Evolutionary conservation across 495 filamentous ascomycete genomes (phyloP), one percentile per base, ranked within the genome.

Genomic region (Hypoxylon intermedium): DNA sequence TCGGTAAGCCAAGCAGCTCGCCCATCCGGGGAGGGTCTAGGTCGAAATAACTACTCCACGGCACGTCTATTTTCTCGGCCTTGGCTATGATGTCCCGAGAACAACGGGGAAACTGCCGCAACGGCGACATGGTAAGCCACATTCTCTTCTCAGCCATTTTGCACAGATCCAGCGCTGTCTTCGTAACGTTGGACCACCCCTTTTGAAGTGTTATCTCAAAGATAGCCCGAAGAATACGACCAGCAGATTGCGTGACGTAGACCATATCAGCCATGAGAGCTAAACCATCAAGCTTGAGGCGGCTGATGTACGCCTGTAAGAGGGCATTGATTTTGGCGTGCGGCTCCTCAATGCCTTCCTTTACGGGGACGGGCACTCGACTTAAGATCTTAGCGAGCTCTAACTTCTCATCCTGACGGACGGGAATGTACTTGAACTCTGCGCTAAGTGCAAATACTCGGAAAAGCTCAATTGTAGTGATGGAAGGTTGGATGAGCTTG

Each of bases 81-180:
- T 97, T 97, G 56, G 89, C 84, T 43, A 98, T 78, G 43, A 99
- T 89, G 54, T 99, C 95, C 26, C 83, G 75, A 9, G 92, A 84
- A 61, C 91, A 95, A 31, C 76, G 77, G 1, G 90, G 86, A 70
- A 97, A 98, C 67, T 99, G 94, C 33, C 95, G 82, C 6, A 99
- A 83, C 5, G 94, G 94, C 15, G 91, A 89, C 94, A 98, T 98
- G 16, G 93, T 97, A 5, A 92, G 93, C 94, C 94, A 99, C 94
- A 98, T 98, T 19, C 95, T 82, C 80, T 95, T 96, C 79, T 99
- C 94, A 1, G 93, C 93, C 93, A 96, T 98, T 77, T 99, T 99
- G 77, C 94, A 99, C 33, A 99, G 80, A 64, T 97, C 91, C 26
- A 99, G 81, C 4, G 95, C 92, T 55, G 87, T 89, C 77, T 93